These are phyloP conservation scores for Trichoderma sp. DNA, from an alignment of 2,329 filamentous ascomycete species.

Conservation along the genomic window DNA sequence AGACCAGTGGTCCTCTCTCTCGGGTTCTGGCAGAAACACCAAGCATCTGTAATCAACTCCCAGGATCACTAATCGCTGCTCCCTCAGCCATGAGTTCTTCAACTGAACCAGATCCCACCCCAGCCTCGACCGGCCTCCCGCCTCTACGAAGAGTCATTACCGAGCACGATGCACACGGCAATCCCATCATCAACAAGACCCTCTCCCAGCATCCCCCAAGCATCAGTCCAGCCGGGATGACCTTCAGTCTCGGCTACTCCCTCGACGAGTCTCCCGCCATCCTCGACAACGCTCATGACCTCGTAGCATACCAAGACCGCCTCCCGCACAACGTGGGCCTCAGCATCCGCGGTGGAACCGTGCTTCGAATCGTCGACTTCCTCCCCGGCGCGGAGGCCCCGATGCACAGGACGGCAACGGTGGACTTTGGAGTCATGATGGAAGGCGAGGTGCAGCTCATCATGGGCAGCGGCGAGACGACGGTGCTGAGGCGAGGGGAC, in stretches of 20 bases:
- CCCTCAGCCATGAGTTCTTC: neutral
- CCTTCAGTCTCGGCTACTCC: neutral
- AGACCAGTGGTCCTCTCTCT: too few species aligned
- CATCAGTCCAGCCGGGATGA: neutral
- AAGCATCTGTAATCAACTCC: neutral
- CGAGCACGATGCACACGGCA: neutral
- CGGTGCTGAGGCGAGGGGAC: neutral
- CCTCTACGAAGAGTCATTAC: neutral
- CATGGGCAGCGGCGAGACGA: neutral
- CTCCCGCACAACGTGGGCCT: neutral
- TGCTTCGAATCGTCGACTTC: neutral
- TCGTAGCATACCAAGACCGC: neutral
- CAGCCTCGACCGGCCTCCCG: neutral
- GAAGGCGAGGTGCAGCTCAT: neutral
- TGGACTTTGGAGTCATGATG: neutral
- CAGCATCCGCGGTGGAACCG: neutral
- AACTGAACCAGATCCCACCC: neutral
- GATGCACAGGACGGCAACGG: neutral
- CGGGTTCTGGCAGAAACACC: neutral
- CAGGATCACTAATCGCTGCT: neutral
- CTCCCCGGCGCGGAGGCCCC: neutral
- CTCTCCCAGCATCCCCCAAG: neutral
- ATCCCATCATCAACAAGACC: neutral
- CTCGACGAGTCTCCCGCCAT: neutral
- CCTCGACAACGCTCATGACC: neutral